Base-by-base conservation (phyloP, 179 eudicot genomes). In the Monotropa hypopitys region DNA sequence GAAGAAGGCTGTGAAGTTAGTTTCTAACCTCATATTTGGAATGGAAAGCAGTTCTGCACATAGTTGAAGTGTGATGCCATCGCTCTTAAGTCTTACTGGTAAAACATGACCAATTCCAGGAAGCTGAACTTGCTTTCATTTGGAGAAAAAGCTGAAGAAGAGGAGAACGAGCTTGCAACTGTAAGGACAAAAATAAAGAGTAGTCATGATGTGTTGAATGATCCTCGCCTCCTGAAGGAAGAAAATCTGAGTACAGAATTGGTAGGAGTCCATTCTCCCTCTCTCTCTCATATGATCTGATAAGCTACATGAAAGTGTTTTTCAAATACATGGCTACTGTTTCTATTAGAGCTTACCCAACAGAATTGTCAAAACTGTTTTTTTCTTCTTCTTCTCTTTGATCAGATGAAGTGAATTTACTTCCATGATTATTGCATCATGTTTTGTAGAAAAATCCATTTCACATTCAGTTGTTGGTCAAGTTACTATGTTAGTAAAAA, bases 111-210 rank as follows among this genome's bases (percentile, higher is more conserved):
- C 18, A 13, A 78, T 3, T 80, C 1, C 88, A 95, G 99, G 84
- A 95, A 95, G 84, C 84, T 95, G 79, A 95, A 90, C 83, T 84
- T 95, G 86, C 97, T 95, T 84, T 95, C 99, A 73, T 95, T 95
- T 82, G 99, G 99, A 45, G 99, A 93, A 81, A 97, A 95, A 88
- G 99, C 99, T 30, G 97, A 95, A 86, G 95, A 91, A 83, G 98
- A 94, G 84, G 97, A 94, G 83, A 91, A 82, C 77, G 92, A 88
- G 54, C 73, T 93, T 80, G 87, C 88, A 10, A 82, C 87, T 80
- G 90, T 88, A 20, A 91, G 86, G 88, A 83, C 85, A 73, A 93
- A 85, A 81, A 95, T 95, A 59, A 95, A 85, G 82, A 95, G 99
- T 78, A 95, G 99, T 81, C 99, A 93, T 85, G 99, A 95, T 85